phyloP scores from a whole-genome alignment of 257 asterid species.

The Salvia hispanica region DNA sequence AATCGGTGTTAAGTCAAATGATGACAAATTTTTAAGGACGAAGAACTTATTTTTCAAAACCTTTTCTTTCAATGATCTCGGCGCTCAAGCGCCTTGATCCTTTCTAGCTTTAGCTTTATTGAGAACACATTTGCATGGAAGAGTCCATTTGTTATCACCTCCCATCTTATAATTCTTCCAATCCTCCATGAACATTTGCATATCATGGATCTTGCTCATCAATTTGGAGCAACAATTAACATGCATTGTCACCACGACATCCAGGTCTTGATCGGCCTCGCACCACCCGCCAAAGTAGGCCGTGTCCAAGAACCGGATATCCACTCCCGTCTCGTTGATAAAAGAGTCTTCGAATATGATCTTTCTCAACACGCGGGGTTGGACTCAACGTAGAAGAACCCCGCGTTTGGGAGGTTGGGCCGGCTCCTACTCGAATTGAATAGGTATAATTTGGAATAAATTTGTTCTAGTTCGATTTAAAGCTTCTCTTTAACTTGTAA shows the following conservation, averaged over 20 bases:
- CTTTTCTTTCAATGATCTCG: too few relatives aligned
- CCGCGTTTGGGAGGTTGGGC: constrained; percentile 45
- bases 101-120: too few relatives aligned
- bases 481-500: too few relatives aligned
- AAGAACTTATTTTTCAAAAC: too few relatives aligned
- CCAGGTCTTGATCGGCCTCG: constrained; percentile 44
- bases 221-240: constrained; percentile 57
- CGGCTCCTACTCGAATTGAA: constrained; percentile 22
- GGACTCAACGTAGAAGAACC: constrained; percentile 50
- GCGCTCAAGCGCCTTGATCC: too few relatives aligned
- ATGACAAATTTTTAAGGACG: too few relatives aligned
- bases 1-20: too few relatives aligned
- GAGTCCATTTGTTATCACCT: too few relatives aligned
- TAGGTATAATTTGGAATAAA: not conserved
- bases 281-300: constrained; percentile 48
- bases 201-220: constrained; percentile 44
- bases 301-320: constrained; percentile 46
- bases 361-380: constrained; percentile 37
- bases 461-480: too few relatives aligned
- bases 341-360: constrained; percentile 38
- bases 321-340: constrained; percentile 30
- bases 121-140: too few relatives aligned
- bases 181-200: constrained; percentile 43
- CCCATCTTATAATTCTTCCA: constrained; percentile 42
- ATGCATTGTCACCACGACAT: constrained; percentile 53